Evolutionary conservation across 495 filamentous ascomycete species (phyloP), one percentile per base, ranked within the genome.

Genomic region (Beverwykella pulmonaria): DNA sequence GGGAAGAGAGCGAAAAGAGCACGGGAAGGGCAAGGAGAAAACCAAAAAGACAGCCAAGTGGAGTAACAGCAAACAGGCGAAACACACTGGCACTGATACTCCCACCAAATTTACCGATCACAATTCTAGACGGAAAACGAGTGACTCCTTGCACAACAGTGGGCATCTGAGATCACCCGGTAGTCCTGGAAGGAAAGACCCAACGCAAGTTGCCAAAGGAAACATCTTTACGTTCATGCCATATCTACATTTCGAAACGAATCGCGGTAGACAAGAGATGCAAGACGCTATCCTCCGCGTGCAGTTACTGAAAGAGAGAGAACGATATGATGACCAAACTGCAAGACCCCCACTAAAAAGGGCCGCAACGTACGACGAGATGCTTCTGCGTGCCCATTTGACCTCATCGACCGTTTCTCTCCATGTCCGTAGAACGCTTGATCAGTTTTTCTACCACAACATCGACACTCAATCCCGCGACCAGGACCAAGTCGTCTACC

Each of bases 381-480:
- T 87, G 78, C 79, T 90, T n/a, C 79, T 90, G 30, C 79, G 83
- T 39, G 87, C 85, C 0, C 86, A 89, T 74, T 71, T 89, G 12
- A 76, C 81, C 10, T 75, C 73, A 3, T 82, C 81, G 2, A 80
- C 82, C 0, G 81, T 82, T 6, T 85, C 81, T 0, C 77, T 90
- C 0, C 88, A 91, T 75, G 81, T 88, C 12, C 84, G 88, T 17
- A 80, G 87, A 41, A 90, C 88, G 5, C 76, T 91, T 0, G 87
- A 91, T 70, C 88, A 91, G 67, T 90, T 84, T 65, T 89, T 86
- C 71, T 90, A 89, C 70, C 86, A 88, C 17, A 87, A 86, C 53
- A 89, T 90, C 63, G 87, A 89, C 69, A 90, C 87, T 0, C 78
- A 84, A 61, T 80, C 76, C 22, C 83, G 88, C 19, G 88, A 91